Evolutionary conservation across 2,329 filamentous ascomycete species (phyloP), one percentile per base, ranked within the genome.

Genomic region (Pseudopyrenochaeta lycopersici): DNA sequence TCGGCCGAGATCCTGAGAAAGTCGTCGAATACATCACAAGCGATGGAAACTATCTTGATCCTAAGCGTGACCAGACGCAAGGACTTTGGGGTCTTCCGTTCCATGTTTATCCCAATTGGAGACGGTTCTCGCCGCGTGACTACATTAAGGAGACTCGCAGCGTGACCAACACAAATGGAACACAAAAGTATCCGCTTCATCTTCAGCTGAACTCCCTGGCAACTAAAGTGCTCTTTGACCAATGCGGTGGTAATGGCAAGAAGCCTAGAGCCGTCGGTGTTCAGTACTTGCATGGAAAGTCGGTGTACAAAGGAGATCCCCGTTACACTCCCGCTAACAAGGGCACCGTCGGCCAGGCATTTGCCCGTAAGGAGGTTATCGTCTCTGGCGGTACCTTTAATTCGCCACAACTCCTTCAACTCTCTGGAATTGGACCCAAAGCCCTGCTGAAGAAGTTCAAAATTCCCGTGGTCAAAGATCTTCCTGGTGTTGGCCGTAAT

Each of bases 361-460:
- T 63, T 9, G 80, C 80, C 2, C 75, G 55, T 1, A 64, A 64
- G 33, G 66, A 68, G 50, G 64, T 68, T 30, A 64, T 68, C 27
- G 54, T 68, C 21, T 64, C 60, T 3, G 62, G 62, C 3, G 86
- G 86, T 7, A 81, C 84, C 1, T 88, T 84, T 71, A 85, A 88
- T 70, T 81, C 82, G 1, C 85, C 86, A 4, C 86, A 89, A 71
- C 70, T 89, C 2, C 82, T 89, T 4, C 82, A 86, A 72, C 81
- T 88, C 0, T 84, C 80, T 42, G 87, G 87, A 4, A 81, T 89
- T 33, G 86, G 87, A 0, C 85, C 85, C 0, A 63, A 71, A 3
- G 66, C 73, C 0, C 81, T 86, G 52, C 81, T 90, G n/a, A 56
- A 78, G 18, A 76, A 78, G 43, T 81, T 84, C 64, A 72, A 77